phyloP scores from a whole-genome alignment of 2,329 filamentous ascomycete genomes.

The Ramularia endophylla region DNA sequence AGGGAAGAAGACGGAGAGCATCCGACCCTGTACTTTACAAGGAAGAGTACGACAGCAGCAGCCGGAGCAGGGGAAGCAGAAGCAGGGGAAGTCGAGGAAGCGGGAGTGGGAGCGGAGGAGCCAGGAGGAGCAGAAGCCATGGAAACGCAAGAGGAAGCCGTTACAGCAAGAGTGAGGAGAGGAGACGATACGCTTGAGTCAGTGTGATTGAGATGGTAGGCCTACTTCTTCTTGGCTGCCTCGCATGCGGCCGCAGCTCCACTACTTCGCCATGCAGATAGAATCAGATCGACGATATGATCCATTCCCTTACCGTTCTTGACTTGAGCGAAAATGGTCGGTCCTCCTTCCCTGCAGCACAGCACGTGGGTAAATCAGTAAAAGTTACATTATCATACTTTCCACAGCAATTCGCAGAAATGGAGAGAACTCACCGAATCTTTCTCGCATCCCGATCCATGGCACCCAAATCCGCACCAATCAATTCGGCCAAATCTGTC shows the following conservation, averaged over 20 bases:
- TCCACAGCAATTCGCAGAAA: too few relatives aligned
- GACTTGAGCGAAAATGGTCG: conserved; percentile 95
- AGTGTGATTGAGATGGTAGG: background rate
- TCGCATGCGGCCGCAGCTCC: conserved; percentile 52
- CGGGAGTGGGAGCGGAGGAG: too few relatives aligned
- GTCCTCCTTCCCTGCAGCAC: conserved; percentile 70
- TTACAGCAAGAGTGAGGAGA: too few relatives aligned
- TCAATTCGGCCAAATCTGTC: conserved; percentile 83
- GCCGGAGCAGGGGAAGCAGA: background rate
- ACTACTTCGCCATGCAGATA: conserved; percentile 88
- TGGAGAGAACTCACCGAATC: conserved; percentile 54
- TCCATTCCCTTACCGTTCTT: conserved; percentile 82
- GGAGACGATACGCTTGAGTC: too few relatives aligned
- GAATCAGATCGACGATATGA: conserved; percentile 79
- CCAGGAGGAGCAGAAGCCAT: too few relatives aligned
- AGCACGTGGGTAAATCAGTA: background rate
- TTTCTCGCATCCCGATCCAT: conserved; percentile 94
- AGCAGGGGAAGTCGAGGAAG: too few relatives aligned
- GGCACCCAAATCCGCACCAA: conserved; percentile 83
- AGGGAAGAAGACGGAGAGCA: conserved; percentile 10
- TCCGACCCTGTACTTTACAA: conserved; percentile 3
- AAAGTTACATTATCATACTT: background rate
- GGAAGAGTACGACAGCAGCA: conserved; percentile 10
- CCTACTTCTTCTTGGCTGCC: background rate
- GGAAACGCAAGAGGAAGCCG: too few relatives aligned